Evolutionary conservation across 352 stramenopile species (phyloP), one percentile per base, ranked within the genome.

Genomic region (Phytophthora boehmeriae): DNA sequence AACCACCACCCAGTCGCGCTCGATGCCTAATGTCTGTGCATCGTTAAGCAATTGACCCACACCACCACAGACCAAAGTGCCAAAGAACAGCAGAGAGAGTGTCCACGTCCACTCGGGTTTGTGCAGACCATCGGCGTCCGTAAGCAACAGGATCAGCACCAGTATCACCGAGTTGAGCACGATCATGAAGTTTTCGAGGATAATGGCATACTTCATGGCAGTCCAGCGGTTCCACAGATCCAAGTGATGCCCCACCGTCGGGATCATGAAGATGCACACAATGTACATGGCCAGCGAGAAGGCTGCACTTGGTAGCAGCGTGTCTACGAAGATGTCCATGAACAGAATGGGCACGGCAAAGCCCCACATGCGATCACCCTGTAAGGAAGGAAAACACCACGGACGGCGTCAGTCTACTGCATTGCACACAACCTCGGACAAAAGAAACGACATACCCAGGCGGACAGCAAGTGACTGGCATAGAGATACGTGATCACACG

Each of bases 1-100:
- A 1, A 95, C 84, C n/a, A 95, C 87, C 19, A 96, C 85, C 88
- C 88, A 96, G 56, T 96, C 88, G 23, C 86, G 83, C 54, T 96
- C 85, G 28, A 96, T 75, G 3, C 80, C 87, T 6, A 94, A 54
- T 6, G 86, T 92, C 60, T 91, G 78, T 10, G 84, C 83, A 34
- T 90, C 78, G 46, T 89, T 92, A 4, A 92, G 77, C 23, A 93
- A 71, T 51, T 93, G 83, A 5, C 85, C 85, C 23, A 90, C 47
- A 28, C 83, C 83, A 11, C 87, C 87, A 35, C 85, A 86, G 17
- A 94, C 56, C 1, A 93, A 50, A 1, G 72, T 88, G 11, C 75
- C 54, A 0, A 54, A 39, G 67, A 92, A 93, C 22, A 89, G 55
- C 1, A 71, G 41, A 0, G 71, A 35, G 1, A 93, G 66, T 27